Base-by-base conservation (phyloP, 305 asterid genomes). In the Withania somnifera region DNA sequence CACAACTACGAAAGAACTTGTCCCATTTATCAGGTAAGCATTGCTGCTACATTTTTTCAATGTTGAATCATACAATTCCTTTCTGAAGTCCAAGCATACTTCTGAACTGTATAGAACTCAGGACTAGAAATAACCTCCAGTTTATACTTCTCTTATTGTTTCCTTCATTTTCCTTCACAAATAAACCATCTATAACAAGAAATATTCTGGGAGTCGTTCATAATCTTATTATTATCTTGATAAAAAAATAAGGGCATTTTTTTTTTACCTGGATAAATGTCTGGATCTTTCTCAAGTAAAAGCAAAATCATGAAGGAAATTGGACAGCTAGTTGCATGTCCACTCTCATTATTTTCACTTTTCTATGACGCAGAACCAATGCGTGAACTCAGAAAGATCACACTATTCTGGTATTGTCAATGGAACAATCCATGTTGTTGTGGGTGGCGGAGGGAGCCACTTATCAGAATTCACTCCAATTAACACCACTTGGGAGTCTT, bases 361-460 rank as follows among this genome's bases (percentile, higher is more conserved):
- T 75, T 34, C 4, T 56, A 54, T 79, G 71, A 5, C 84, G 86
- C 91, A 93, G 98, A 89, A 92, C 63, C 81, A 76, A 79, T 92
- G 98, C 56, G 94, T 91, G 81, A 91, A 84, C 83, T 63, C 88
- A 0, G 96, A 89, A 81, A 88, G 81, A 57, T 79, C 90, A 0
- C 87, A 89, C 36, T 92, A 90, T 88, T 90, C 92, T 0, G 97
- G 98, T 30, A 77, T 85, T 1, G 88, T 88, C 84, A 89, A 90
- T 2, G 97, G 97, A 71, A 94, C 98, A 7, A 92, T 92, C 67
- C 98, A 94, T 19, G 93, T 90, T n/a, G 97, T 94, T 45, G 97
- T 88, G 4, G 97, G 98, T 3, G 98, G 98, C 61, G 98, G 83
- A 51, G 98, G 97, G 67, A 60, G 91, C 30, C 97, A 91, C 81